Base-by-base conservation (phyloP, 768 basidiomycete species). In the Pisolithus sp. region DNA sequence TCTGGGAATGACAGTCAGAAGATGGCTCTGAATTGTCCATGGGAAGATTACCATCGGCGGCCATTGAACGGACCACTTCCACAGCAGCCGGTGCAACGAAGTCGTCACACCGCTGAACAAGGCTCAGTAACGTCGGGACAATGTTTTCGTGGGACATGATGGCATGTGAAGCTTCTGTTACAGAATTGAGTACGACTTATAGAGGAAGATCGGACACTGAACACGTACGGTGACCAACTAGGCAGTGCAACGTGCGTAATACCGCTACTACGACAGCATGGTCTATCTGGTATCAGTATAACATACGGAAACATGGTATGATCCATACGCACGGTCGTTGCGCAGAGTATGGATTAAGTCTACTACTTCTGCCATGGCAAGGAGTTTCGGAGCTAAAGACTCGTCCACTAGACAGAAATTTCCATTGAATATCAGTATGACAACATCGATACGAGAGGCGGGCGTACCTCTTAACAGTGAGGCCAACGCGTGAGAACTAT, bases 81-180 rank as follows among this genome's bases (percentile, higher is more conserved):
- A 51, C 57, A 10, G 67, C 66, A 15, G 60, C 60, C 2, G 64
- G 64, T 18, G 65, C 57, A 7, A 67, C 65, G 31, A 62, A 64
- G 41, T 68, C 62, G 34, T 68, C 67, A 28, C 34, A 55, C n/a
- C 52, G 50, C 26, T 51, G 52, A 38, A 57, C 46, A 10, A 67
- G 42, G 31, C 47, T 61, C 45, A 64, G 46, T 37, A 67, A 56
- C 0, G 56, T 57, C 8, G 50, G 37, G 5, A 61, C 21, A 1
- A 49, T 56, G 1, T 47, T 44, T 0, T 52, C 51, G 1, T 36
- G 7, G 44, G 39, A 57, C 52, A 61, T 57, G 3, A 31, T 15
- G 5, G 2, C 38, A 46, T 57, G 58, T 10, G 53, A 57, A 1
- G 18, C 46, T 17, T 15, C 43, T 45, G n/a, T 26, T 18, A 28